Conservation (phyloP, 2,329 filamentous ascomycete genomes). For the Diaporthe aspalathi region DNA sequence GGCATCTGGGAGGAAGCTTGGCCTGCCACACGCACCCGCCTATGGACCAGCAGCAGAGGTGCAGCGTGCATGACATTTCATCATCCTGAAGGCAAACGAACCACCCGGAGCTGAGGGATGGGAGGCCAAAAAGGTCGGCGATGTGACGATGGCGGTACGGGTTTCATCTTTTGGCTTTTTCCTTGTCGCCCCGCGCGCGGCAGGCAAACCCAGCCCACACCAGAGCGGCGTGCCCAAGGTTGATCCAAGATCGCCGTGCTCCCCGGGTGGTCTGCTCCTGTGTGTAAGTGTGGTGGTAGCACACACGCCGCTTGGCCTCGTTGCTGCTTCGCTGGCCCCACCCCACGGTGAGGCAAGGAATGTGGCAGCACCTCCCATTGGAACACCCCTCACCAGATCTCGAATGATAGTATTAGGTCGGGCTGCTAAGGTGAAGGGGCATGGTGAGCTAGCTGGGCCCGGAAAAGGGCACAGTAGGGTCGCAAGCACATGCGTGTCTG, state of each 20-base stretch:
- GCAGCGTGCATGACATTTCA: neutral
- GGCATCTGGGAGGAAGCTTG: neutral
- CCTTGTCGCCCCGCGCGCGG: conserved; percentile 25
- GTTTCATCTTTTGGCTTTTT: conserved; percentile 30
- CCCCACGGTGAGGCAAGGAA: conserved; percentile 26
- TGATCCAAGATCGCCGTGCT: conserved; percentile 24
- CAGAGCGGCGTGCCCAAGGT: conserved; percentile 16
- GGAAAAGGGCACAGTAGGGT: conserved; percentile 11
- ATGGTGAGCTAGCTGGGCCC: conserved; percentile 19
- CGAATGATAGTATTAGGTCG: conserved; percentile 24
- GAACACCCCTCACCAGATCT: conserved; percentile 23
- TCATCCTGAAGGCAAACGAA: conserved; percentile 17
- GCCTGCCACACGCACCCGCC: conserved; percentile 4
- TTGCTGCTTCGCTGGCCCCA: too few species aligned
- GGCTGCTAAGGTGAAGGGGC: conserved; percentile 26
- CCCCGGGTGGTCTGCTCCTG: neutral
- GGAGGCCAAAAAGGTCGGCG: conserved; percentile 3
- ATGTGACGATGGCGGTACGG: conserved; percentile 23
- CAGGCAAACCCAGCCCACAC: conserved; percentile 27
- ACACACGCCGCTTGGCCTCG: neutral
- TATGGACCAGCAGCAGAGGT: neutral
- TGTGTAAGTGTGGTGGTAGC: neutral
- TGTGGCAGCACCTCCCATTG: conserved; percentile 25
- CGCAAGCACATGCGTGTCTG: neutral
- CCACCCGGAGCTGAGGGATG: conserved; percentile 12